A percentile compares a stretch with the other conserved stretches of the same genome.
phyloP scores from a whole-genome alignment of 2,329 filamentous ascomycete species.

The Hypoxylon sp. region DNA sequence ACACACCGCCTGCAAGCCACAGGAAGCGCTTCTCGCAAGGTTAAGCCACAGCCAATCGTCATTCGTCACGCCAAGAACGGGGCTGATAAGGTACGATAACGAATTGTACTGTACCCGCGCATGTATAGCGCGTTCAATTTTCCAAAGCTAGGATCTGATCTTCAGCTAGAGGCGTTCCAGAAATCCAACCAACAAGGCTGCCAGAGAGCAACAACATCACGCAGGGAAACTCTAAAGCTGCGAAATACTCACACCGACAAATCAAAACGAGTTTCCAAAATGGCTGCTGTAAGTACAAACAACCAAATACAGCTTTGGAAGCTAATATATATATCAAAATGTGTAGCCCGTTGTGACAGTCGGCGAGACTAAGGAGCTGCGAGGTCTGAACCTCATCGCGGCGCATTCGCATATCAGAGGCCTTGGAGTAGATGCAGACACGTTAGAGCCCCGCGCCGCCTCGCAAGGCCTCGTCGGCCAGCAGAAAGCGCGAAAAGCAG shows the following conservation, averaged over 20 bases:
- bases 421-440: slow-evolving; percentile 91
- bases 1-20: slow-evolving; percentile 14
- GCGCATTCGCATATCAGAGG: slow-evolving; percentile 98
- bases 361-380: slow-evolving; percentile 94
- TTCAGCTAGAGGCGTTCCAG: slow-evolving; percentile 14
- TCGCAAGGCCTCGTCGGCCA: slow-evolving; percentile 97
- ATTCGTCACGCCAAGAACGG: not conserved
- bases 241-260: slow-evolving; percentile 5
- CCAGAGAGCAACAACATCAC: slow-evolving; percentile 23
- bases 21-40: not conserved
- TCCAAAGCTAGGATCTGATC: slow-evolving; percentile 28
- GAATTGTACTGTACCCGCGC: not conserved
- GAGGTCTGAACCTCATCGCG: slow-evolving; percentile 96
- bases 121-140: slow-evolving; percentile 34
- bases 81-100: slow-evolving; percentile 22
- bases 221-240: slow-evolving; percentile 5
- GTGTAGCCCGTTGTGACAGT: slow-evolving; percentile 77
- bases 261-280: slow-evolving; percentile 53
- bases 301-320: slow-evolving; percentile 18
- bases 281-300: slow-evolving; percentile 64
- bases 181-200: slow-evolving; percentile 24
- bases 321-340: slow-evolving; percentile 37
- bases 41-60: slow-evolving; percentile 4
- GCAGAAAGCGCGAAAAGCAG: slow-evolving; percentile 95
- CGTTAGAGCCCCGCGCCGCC: slow-evolving; percentile 84